phyloP scores from a whole-genome alignment of 306 rosid species.

The Cucumis cinereus region DNA sequence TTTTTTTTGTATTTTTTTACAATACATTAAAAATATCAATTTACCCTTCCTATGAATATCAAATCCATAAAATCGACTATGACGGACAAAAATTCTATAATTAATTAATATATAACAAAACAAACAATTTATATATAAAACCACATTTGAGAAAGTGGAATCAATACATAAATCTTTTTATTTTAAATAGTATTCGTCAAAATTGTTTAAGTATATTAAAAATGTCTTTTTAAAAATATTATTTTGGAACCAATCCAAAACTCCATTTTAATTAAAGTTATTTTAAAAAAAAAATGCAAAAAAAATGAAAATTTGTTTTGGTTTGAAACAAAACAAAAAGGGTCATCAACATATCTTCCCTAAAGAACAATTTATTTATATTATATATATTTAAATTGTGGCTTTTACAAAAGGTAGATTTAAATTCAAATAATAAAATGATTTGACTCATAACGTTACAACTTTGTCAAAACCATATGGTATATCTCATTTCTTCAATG shows the following conservation, averaged over 20 bases:
- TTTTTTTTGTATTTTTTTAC: too few species aligned
- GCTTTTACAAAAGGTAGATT: neutral
- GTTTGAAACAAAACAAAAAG: neutral
- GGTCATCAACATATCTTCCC: neutral
- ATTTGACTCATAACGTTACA: neutral
- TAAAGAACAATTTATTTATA: neutral
- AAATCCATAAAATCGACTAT: too few species aligned
- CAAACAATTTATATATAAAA: too few species aligned
- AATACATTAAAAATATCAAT: too few species aligned
- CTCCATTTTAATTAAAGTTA: neutral
- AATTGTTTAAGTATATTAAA: too few species aligned
- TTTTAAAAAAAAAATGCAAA: neutral
- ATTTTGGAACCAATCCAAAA: neutral
- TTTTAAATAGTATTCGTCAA: too few species aligned
- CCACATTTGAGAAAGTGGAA: too few species aligned
- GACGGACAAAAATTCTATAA: too few species aligned
- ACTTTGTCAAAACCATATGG: neutral
- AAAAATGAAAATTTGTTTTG: neutral
- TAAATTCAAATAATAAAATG: neutral
- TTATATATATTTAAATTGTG: neutral
- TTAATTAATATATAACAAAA: too few species aligned
- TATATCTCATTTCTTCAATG: neutral
- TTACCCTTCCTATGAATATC: too few species aligned
- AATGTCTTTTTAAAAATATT: neutral
- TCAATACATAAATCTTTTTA: too few species aligned